phyloP scores from a whole-genome alignment of 352 stramenopile genomes.

The Phytophthora cactorum region DNA sequence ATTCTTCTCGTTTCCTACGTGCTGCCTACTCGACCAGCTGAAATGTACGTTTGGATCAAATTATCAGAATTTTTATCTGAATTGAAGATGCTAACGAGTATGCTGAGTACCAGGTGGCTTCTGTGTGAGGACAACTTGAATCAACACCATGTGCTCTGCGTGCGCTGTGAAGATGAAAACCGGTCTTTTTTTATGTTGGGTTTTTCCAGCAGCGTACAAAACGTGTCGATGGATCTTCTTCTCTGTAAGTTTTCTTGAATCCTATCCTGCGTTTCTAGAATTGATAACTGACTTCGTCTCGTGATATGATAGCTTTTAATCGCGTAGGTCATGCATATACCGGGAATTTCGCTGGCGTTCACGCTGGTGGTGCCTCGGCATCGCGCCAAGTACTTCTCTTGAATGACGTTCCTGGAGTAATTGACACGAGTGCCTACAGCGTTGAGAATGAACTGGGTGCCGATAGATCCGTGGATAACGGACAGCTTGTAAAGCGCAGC shows the following conservation, averaged over 20 bases:
- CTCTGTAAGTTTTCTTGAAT: slow-evolving; percentile 40
- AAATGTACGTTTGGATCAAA: slow-evolving; percentile 48
- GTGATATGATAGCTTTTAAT: slow-evolving; percentile 45
- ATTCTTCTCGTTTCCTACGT: slow-evolving; percentile 54
- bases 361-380: slow-evolving; percentile 1
- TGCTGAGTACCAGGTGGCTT: slow-evolving; percentile 23
- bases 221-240: slow-evolving; percentile 47
- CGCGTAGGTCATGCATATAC: slow-evolving; percentile 50
- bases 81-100: slow-evolving; percentile 2
- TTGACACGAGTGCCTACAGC: neutral
- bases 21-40: slow-evolving; percentile 37
- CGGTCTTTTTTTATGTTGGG: slow-evolving; percentile 61
- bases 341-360: slow-evolving; percentile 33
- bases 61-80: slow-evolving; percentile 4
- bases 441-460: neutral
- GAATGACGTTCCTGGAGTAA: slow-evolving; percentile 39
- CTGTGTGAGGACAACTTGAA: slow-evolving; percentile 32
- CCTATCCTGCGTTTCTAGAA: neutral
- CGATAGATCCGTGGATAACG: slow-evolving; percentile 13
- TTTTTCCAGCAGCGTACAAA: slow-evolving; percentile 39
- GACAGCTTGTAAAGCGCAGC: slow-evolving; percentile 50
- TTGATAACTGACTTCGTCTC: slow-evolving; percentile 2
- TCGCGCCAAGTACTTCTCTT: slow-evolving; percentile 47
- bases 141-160: slow-evolving; percentile 37
- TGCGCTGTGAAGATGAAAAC: slow-evolving; percentile 53